Base-by-base conservation (phyloP, 192 early-diverging fungal genomes). In the Dispira parvispora region DNA sequence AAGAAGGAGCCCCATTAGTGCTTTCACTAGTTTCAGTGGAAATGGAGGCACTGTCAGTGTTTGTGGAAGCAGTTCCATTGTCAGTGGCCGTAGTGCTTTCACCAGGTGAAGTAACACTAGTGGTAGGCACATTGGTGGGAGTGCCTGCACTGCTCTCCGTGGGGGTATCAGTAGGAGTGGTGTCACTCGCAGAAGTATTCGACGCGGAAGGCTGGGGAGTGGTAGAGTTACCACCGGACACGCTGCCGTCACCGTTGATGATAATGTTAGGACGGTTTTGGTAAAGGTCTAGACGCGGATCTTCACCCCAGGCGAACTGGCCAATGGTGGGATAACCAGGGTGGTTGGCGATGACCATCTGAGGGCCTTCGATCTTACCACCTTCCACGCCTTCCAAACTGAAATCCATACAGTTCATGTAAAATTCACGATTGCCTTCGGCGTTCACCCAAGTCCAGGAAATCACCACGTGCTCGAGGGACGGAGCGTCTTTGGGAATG, bases 361-460 rank as follows among this genome's bases (percentile, higher is more conserved):
- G 60, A 10, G 64, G 50, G 0, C 72, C 74, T 10, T 56, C 46
- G 38, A 79, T 27, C 1, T 64, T 65, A 13, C 63, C 43, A 0
- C 66, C 69, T 11, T 55, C 58, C 26, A 52, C 67, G 20, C 71
- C 74, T 25, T 67, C 20, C 63, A 78, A 72, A 21, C 46, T 65
- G 13, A 80, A 61, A 28, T 80, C 78, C 28, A 71, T 71, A 44
- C 75, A 77, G 68, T 71, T 78, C 64, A 75, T 73, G 72, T 80
- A 80, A 52, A 70, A 67, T 66, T 80, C 78, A 43, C 78, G 73
- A 67, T 80, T 77, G 25, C 72, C 78, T 20, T 70, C 52, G 23
- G 73, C 71, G 52, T 80, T 80, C 63, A 77, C 69, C 78, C 78
- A 80, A n/a, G 73, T 60, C 78, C 75, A 78, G 55, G 68, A 63